Evolutionary conservation across 1,284 basidiomycete genomes (phyloP), one percentile per base, ranked within the genome.

Genomic region (Sporisorium sorghi): DNA sequence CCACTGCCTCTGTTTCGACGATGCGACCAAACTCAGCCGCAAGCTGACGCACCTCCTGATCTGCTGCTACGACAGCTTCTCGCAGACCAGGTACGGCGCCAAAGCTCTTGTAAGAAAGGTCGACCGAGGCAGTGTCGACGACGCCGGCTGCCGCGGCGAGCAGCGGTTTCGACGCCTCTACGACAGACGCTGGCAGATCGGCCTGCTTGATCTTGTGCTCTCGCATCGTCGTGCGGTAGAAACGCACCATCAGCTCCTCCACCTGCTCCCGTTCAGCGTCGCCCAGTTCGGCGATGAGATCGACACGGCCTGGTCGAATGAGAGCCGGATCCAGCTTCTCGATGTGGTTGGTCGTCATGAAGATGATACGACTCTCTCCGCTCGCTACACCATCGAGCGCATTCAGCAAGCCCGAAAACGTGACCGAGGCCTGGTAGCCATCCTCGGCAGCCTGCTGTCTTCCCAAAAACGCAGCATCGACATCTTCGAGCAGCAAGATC

Each of bases 311-410:
- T 0, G 96, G 96, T 55, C 96, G 90, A 76, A 99, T 94, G 39
- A 99, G 89, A 0, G 97, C 96, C 10, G 93, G 91, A 81, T 96
- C 94, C 21, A 84, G 73, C 37, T 72, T 71, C 63, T 84, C 83
- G 42, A 93, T 86, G 80, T 98, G 96, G 85, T 99, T 99, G n/a
- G 96, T 99, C 1, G 96, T 99, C 92, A 99, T 93, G 86, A 99
- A 99, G 43, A 99, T 90, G 81, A 99, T 92, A n/a, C 97, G 90
- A 81, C 97, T 94, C 26, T 86, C 85, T 37, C 94, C 93, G 5
- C 93, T 95, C 2, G 95, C 96, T 15, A 99, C 96, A 19, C 97
- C 97, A 83, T 99, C 97, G 3, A 99, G 88, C 5, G 96, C 94
- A 82, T 99, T 99, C 30, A 99, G 87, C 81, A 99, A 91, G 26